These are phyloP conservation scores for Olyra latifolia DNA, from an alignment of 176 grass and related monocot species.

Conservation along the genomic window DNA sequence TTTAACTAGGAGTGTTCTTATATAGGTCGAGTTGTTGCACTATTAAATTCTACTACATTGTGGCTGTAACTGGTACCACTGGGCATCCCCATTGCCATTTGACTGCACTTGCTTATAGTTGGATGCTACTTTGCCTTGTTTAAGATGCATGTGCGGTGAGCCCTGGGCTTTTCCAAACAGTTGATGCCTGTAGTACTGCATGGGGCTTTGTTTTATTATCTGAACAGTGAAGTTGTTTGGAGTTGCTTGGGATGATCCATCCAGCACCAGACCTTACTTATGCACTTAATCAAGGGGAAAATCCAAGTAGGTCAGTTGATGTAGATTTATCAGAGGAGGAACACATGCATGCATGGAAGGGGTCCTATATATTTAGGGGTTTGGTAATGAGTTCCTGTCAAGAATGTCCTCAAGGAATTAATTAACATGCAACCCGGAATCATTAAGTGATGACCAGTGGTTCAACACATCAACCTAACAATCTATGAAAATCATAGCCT, in stretches of 20 bases:
- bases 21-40: background rate
- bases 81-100: background rate
- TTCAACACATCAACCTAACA: conserved; percentile 13
- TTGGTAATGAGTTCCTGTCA: conserved; percentile 32
- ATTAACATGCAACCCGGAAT: background rate
- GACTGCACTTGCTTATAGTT: conserved; percentile 5
- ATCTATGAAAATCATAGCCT: background rate
- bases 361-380: background rate
- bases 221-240: conserved; percentile 35
- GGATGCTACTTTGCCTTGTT: conserved; percentile 1
- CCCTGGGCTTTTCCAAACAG: conserved; percentile 1
- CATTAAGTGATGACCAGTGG: conserved; percentile 2
- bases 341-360: conserved; percentile 27
- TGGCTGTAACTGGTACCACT: conserved; percentile 13
- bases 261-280: conserved; percentile 11
- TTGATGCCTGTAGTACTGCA: conserved; percentile 5
- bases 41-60: conserved; percentile 4
- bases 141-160: conserved; percentile 7
- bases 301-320: background rate
- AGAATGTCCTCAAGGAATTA: background rate
- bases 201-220: conserved; percentile 36
- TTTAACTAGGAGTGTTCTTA: conserved; percentile 7
- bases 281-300: background rate
- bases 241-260: conserved; percentile 30
- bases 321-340: conserved; percentile 36